Conservation (phyloP, 1,139 yeast genomes). For the Yamadazyma spencermartinsiae region DNA sequence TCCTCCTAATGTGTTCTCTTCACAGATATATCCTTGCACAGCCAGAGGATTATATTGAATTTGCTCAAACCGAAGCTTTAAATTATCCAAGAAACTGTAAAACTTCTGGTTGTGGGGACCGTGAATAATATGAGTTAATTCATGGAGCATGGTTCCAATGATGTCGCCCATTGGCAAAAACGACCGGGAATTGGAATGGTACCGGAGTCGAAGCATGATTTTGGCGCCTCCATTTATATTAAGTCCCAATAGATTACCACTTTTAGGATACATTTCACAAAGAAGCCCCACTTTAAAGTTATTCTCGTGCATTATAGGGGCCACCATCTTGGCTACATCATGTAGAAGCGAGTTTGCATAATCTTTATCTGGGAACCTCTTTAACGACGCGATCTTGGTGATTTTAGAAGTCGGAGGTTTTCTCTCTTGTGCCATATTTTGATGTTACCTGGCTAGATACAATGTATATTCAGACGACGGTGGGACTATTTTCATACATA, state of each 20-base stretch:
- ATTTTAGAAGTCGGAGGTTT: slow-evolving; percentile 52
- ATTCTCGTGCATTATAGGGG: slow-evolving; percentile 74
- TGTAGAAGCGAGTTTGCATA: slow-evolving; percentile 59
- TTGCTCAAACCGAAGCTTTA: slow-evolving; percentile 58
- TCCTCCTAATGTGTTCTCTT: slow-evolving; percentile 56
- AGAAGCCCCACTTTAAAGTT: slow-evolving; percentile 66
- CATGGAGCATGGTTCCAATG: slow-evolving; percentile 86
- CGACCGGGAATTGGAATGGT: slow-evolving; percentile 50
- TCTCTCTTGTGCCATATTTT: slow-evolving; percentile 9
- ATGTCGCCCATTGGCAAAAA: slow-evolving; percentile 70
- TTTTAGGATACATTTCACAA: slow-evolving; percentile 85
- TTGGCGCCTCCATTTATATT: slow-evolving; percentile 85
- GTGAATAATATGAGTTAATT: slow-evolving; percentile 72
- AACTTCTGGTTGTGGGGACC: slow-evolving; percentile 83
- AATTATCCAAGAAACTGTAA: slow-evolving; percentile 62
- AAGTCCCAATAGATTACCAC: slow-evolving; percentile 66
- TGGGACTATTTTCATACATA: too few species aligned
- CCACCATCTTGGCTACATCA: slow-evolving; percentile 60
- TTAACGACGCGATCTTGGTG: slow-evolving; percentile 55
- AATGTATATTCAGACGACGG: too few species aligned
- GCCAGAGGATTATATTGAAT: slow-evolving; percentile 36
- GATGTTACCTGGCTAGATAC: too few species aligned
- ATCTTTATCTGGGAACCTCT: slow-evolving; percentile 52
- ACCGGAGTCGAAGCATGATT: slow-evolving; percentile 70
- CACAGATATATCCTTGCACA: slow-evolving; percentile 38